Percentiles rank a stretch among this genome's conserved stretches.
Conservation (phyloP, 768 basidiomycete genomes). For the Kwoniella dendrophila region DNA sequence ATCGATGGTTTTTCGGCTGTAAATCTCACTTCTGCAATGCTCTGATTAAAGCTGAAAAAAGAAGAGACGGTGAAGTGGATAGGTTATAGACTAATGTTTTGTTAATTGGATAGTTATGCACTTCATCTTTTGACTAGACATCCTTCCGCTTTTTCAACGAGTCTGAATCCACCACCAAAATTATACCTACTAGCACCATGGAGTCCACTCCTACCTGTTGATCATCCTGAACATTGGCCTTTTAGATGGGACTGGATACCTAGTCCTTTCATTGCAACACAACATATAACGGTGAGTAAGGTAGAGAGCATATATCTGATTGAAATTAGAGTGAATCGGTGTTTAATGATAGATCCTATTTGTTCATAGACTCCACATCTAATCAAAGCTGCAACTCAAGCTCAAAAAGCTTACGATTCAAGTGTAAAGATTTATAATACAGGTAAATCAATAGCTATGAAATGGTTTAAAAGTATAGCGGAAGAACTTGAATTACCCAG, state of each 20-base stretch:
- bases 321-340: no score
- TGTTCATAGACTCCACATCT: conserved; percentile 29
- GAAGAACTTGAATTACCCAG: conserved; percentile 3
- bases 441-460: conserved; percentile 4
- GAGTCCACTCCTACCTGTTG: conserved; percentile 36
- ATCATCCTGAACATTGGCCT: conserved; percentile 35
- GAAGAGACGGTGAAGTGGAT: no score
- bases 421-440: conserved; percentile 8
- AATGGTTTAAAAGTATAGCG: conserved; percentile 17
- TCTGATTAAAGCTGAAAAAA: background rate
- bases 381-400: conserved; percentile 31
- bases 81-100: background rate
- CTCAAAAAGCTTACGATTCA: conserved; percentile 25
- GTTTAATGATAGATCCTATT: background rate
- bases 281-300: conserved; percentile 41
- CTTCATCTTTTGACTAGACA: conserved; percentile 38
- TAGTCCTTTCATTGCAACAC: conserved; percentile 33
- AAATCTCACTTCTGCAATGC: background rate
- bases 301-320: no score
- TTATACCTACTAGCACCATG: conserved; percentile 43
- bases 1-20: background rate
- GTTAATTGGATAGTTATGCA: conserved; percentile 28
- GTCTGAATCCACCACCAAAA: conserved; percentile 35
- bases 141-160: conserved; percentile 25
- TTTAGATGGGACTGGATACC: conserved; percentile 41